Percentiles rank a stretch among this genome's conserved stretches.
Conservation (phyloP, 306 rosid species). For the Casuarina glauca region DNA sequence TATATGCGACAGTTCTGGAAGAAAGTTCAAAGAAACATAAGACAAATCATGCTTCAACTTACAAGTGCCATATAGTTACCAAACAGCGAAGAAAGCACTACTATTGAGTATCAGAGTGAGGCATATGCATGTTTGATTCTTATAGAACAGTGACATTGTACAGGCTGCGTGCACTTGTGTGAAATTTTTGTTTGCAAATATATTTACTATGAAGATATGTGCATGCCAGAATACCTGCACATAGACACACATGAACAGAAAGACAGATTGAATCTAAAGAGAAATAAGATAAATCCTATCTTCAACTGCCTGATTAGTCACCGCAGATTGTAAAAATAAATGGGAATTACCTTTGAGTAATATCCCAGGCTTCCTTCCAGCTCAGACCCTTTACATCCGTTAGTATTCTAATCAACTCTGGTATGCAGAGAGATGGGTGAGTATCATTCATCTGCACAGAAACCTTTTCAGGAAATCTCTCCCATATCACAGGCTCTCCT, state of each 20-base stretch:
- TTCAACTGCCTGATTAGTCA: neutral
- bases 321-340: neutral
- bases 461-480: constrained; percentile 84
- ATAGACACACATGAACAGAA: neutral
- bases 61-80: neutral
- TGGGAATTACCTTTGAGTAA: constrained; percentile 66
- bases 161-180: neutral
- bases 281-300: neutral
- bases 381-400: constrained; percentile 79
- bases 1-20: constrained; percentile 91
- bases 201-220: neutral
- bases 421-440: constrained; percentile 99
- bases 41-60: neutral
- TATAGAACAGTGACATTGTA: neutral
- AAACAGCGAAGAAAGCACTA: neutral
- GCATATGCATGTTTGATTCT: neutral
- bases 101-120: neutral
- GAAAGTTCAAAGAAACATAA: neutral
- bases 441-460: constrained; percentile 99
- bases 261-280: neutral
- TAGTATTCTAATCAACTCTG: constrained; percentile 85
- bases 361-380: constrained; percentile 95
- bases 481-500: constrained; percentile 68
- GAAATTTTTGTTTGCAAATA: neutral
- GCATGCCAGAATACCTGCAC: neutral